A percentile compares a stretch with the other conserved stretches of the same genome.
These are phyloP conservation scores for Phytopythium aichiense DNA, from an alignment of 352 stramenopile genomes.

Conservation along the genomic window DNA sequence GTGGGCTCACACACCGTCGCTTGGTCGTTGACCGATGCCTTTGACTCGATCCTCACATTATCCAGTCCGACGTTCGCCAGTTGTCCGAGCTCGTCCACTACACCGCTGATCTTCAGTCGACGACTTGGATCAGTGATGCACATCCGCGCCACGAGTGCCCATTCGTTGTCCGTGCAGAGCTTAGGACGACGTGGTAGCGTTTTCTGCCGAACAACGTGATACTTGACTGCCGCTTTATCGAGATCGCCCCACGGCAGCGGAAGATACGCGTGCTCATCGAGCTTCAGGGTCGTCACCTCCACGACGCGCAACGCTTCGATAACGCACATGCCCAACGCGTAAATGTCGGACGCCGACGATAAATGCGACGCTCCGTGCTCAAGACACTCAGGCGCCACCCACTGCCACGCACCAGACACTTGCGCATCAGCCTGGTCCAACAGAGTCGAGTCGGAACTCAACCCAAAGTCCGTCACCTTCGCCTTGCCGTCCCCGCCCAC, in stretches of 20 bases:
- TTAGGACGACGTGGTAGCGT: background rate
- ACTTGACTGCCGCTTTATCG: background rate
- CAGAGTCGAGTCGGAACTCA: background rate
- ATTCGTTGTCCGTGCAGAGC: background rate
- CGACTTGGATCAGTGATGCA: background rate
- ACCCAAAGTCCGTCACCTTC: background rate
- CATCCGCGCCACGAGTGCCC: background rate
- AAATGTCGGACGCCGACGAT: conserved; percentile 14
- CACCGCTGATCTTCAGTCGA: background rate
- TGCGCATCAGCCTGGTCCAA: background rate
- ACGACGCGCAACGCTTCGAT: conserved; percentile 9
- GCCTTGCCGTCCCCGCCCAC: background rate
- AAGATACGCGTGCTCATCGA: background rate
- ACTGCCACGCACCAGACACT: conserved; percentile 9
- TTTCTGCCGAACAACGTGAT: background rate
- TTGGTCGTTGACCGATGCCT: no score
- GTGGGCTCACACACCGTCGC: no score
- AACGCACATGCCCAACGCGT: conserved; percentile 14
- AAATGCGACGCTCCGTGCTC: background rate
- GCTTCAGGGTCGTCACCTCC: background rate
- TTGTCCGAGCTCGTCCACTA: background rate
- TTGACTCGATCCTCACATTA: no score
- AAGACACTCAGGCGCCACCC: conserved; percentile 14
- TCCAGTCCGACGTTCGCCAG: no score
- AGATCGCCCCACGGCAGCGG: background rate